Base-by-base conservation (phyloP, 75 land plant species). In the Pseudotsuga menziesii region DNA sequence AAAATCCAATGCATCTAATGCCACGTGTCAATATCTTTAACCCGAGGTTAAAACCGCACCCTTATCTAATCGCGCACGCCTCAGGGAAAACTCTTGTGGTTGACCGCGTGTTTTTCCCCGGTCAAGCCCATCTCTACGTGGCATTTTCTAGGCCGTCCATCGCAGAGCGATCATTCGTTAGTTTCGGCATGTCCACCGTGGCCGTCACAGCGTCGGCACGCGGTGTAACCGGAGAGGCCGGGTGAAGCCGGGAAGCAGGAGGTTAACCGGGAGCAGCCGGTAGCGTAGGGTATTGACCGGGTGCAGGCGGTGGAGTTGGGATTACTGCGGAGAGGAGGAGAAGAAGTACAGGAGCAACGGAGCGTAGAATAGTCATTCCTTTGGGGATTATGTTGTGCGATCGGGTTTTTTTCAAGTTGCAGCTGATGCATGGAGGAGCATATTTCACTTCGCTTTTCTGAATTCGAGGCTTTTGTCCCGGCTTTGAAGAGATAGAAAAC, bases 221-320 rank as follows among this genome's bases (percentile, higher is more conserved):
- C 41, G 72, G 72, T 44, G 3, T 0, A 11, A 0, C 69, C 19
- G 48, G 52, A 69, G 52, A 20, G 44, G 44, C 22, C n/a, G 25
- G 72, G 41, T 69, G 25, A 17, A 69, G 41, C n/a, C 41, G n/a
- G 72, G 54, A 2, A 36, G 72, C 11, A 41, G 48, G 48, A 41
- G 72, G 6, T 39, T 23, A 69, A 69, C 72, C 39, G 72, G 72
- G 72, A 69, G 72, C 72, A 69, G 72, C 72, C 72, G 48, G 72
- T 9, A 11, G 23, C 13, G 41, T 69, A 69, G 72, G 72, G 72
- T 69, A 39, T 69, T 39, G 72, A 69, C 52, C n/a, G 72, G 44
- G 14, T n/a, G 72, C 72, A 39, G 72, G 48, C 32, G 25, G 72
- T 69, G 72, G 52, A 20, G 4, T 0, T 12, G 20, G 23, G 48